Evolutionary conservation across 2,329 filamentous ascomycete species (phyloP), one percentile per base, ranked within the genome.

Genomic region (Tolypocladium pustulatum): DNA sequence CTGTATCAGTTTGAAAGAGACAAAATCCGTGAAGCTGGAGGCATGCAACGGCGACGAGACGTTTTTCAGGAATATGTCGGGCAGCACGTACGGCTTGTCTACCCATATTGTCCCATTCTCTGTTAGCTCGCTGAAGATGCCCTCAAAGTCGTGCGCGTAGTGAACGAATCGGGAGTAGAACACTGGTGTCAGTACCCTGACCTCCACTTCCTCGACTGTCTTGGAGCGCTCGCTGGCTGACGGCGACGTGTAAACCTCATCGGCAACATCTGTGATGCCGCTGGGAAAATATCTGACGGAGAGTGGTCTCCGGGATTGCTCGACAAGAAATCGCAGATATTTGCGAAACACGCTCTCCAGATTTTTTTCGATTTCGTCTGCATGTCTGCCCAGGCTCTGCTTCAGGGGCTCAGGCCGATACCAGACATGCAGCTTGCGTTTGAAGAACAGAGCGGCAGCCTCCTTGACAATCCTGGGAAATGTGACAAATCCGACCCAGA

Each of bases 161-260:
- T 81, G 78, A 0, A 85, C 76, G 54, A 89, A 84, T 34, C 85
- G 79, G 15, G 81, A 78, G 72, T 90, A 90, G 66, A 90, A 90
- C 0, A 73, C 75, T 0, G 87, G 86, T 0, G 83, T 86, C 25
- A 87, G 69, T 5, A 89, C 73, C 57, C 78, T 79, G 54, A 89
- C 72, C 51, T 81, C 80, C 7, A 88, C 27, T 0, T 77, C 69
- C 27, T 77, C 71, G 3, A 61, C 60, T 2, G 57, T 43, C 3
- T 60, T 56, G 15, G 54, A 57, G 0, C 64, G 57, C 2, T 64
- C 56, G 13, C 60, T 57, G 17, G 69, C 68, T 2, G 63, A 56
- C 6, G 65, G 59, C 5, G 76, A 78, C 25, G 62, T 63, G 61
- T 79, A 74, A 32, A 71, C 64, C 62, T 78, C 74, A 17, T 73